These are phyloP conservation scores for Prunus salicina DNA, from an alignment of 306 rosid species.

Conservation along the genomic window DNA sequence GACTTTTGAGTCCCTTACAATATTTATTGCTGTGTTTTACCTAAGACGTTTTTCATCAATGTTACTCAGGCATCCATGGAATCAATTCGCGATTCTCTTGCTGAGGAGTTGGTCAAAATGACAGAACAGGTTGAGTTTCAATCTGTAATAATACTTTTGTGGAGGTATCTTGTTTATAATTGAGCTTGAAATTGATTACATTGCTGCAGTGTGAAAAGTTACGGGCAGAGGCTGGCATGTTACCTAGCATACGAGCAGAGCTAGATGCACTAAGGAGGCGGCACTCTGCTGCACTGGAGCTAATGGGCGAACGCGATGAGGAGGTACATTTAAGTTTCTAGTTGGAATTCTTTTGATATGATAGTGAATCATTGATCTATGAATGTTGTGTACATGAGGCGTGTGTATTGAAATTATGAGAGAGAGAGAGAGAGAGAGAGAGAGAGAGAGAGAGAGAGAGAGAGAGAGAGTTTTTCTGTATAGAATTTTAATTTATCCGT, in stretches of 20 bases:
- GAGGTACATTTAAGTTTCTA: constrained; percentile 55
- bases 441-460: background rate
- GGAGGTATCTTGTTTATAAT: background rate
- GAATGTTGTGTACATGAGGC: background rate
- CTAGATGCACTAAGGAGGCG: constrained; percentile 92
- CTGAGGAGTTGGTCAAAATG: constrained; percentile 95
- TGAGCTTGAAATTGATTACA: constrained; percentile 23
- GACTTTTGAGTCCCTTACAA: background rate
- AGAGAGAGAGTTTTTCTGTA: background rate
- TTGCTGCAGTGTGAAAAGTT: constrained; percentile 83
- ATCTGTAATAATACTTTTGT: background rate
- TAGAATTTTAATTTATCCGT: background rate
- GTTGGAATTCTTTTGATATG: constrained; percentile 1
- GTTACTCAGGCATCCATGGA: constrained; percentile 76
- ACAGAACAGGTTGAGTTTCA: constrained; percentile 69
- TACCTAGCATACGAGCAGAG: constrained; percentile 93
- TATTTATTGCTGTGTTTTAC: constrained; percentile 3
- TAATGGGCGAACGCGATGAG: constrained; percentile 99
- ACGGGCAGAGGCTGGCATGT: constrained; percentile 64
- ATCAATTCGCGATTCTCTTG: constrained; percentile 95
- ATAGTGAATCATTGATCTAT: background rate
- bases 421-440: too few relatives aligned
- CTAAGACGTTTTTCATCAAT: constrained; percentile 12
- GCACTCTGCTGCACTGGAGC: constrained; percentile 96
- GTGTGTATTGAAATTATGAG: background rate